Percentiles rank a stretch among this genome's conserved stretches.
These are phyloP conservation scores for Chlamydomonas applanata DNA, from an alignment of 139 green algal genomes.

Conservation along the genomic window DNA sequence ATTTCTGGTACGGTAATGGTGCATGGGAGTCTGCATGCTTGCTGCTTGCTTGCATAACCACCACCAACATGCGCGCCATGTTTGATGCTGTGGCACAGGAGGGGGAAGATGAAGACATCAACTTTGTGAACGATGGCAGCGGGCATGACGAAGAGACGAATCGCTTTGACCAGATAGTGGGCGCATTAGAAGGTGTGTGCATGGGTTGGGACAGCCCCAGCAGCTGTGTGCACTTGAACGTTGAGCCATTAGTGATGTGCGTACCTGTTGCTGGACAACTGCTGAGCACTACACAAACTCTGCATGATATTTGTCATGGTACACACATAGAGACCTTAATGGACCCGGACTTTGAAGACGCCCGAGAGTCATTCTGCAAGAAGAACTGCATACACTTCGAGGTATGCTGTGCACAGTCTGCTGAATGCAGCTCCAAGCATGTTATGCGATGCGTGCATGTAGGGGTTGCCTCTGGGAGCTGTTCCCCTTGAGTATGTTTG, in stretches of 20 bases:
- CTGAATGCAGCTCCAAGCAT: neutral
- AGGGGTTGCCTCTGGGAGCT: no score
- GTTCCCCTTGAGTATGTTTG: neutral
- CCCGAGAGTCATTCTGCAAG: slow-evolving; percentile 34
- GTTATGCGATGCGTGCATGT: neutral
- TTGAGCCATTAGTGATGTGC: no score
- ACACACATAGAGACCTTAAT: slow-evolving; percentile 44
- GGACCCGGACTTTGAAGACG: slow-evolving; percentile 43
- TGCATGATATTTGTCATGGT: neutral
- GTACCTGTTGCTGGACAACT: no score
- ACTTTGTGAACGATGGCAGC: slow-evolving; percentile 41
- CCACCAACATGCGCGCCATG: neutral
- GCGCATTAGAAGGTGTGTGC: slow-evolving; percentile 31
- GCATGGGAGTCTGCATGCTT: neutral
- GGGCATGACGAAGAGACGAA: slow-evolving; percentile 23
- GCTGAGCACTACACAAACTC: no score
- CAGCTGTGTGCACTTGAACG: no score
- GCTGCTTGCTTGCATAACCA: neutral
- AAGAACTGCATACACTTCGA: slow-evolving; percentile 48
- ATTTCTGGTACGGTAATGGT: slow-evolving; percentile 7
- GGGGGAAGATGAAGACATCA: slow-evolving; percentile 39
- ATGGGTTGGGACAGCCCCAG: no score
- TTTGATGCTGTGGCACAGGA: slow-evolving; percentile 5
- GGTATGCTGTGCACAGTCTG: slow-evolving; percentile 23
- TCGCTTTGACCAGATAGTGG: slow-evolving; percentile 38